Evolutionary conservation across 768 basidiomycete genomes (phyloP).

Genomic region (Clavaria fumosa): DNA sequence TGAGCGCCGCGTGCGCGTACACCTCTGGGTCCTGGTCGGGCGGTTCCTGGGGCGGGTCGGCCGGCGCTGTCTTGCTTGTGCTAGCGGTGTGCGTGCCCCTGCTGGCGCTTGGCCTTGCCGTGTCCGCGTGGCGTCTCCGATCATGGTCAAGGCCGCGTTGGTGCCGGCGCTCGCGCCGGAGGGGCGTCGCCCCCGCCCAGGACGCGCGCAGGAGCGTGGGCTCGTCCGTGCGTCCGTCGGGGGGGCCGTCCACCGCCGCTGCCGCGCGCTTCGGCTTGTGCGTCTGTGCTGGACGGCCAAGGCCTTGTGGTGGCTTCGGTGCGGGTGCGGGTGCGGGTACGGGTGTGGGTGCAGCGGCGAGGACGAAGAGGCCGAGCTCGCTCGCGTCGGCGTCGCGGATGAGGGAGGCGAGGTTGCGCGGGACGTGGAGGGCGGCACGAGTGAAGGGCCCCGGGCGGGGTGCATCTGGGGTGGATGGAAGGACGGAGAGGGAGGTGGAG

Average conservation of each 20-base stretch:
- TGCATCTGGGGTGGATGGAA: slow-evolving; percentile 11
- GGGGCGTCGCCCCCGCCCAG: slow-evolving; percentile 58
- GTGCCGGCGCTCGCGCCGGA: no score
- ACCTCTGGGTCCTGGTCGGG: slow-evolving; percentile 54
- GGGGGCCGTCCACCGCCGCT: no score
- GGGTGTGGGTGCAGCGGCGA: slow-evolving; percentile 26
- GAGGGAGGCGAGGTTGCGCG: slow-evolving; percentile 58
- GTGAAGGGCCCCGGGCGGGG: slow-evolving; percentile 36
- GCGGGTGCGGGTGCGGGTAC: no score
- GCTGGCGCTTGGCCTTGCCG: no score
- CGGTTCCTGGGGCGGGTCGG: slow-evolving; percentile 19
- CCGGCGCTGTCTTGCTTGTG: no score
- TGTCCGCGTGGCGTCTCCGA: slow-evolving; percentile 1
- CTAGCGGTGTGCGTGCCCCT: no score
- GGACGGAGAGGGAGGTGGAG: slow-evolving; percentile 23
- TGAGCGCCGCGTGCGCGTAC: slow-evolving; percentile 60
- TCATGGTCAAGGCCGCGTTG: no score
- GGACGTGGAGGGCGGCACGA: slow-evolving; percentile 42
- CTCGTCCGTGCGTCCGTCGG: slow-evolving; percentile 16
- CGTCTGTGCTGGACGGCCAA: no score
- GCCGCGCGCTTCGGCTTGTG: no score
- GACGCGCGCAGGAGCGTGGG: slow-evolving; percentile 39
- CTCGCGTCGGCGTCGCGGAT: slow-evolving; percentile 69
- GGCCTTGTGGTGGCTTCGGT: no score
- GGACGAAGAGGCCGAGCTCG: slow-evolving; percentile 63